Evolutionary conservation across 1,284 basidiomycete species (phyloP), one percentile per base, ranked within the genome.

Genomic region (Pyrrhoderma lamaoense): DNA sequence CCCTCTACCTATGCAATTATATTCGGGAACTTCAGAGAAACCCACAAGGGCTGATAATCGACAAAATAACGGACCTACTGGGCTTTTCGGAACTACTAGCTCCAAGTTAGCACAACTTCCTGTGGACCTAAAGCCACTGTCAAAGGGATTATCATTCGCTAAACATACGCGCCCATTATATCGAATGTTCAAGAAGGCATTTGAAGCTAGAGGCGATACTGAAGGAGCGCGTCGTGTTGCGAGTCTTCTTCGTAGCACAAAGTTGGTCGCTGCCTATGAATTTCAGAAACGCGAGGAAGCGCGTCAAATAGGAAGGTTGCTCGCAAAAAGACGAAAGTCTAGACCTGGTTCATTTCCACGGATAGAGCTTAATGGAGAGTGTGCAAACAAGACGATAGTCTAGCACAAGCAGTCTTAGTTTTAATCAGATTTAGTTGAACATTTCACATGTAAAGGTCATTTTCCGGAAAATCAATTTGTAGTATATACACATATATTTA

Each of bases 121-220:
- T 61, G 23, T 55, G 74, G 34, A 66, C 71, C 7, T 60, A 5
- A 25, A 42, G 13, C 62, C 38, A 53, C 74, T 50, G 14, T 51
- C 67, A 14, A 49, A 66, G 22, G 62, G 64, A 42, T 64, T 82
- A 45, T 76, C 71, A 4, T 82, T 79, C 53, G 62, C 66, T 51
- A 71, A 67, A 51, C 84, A 88, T 60, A 71, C 76, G 16, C 66
- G 69, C 53, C 84, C 85, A 25, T 56, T 86, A 63, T 83, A 82
- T 65, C 82, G 73, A 66, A 79, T 80, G 78, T 83, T 87, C 62
- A 73, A 83, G 60, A 80, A 75, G 61, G 79, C 76, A 31, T 73
- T 87, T 52, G 73, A 76, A 64, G 47, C 67, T 45, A 67, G 77
- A 49, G 70, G 71, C 22, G 84, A 88, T 60, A 58, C 62, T 11